phyloP scores from a whole-genome alignment of 495 filamentous ascomycete genomes.

The Collariella sp. region DNA sequence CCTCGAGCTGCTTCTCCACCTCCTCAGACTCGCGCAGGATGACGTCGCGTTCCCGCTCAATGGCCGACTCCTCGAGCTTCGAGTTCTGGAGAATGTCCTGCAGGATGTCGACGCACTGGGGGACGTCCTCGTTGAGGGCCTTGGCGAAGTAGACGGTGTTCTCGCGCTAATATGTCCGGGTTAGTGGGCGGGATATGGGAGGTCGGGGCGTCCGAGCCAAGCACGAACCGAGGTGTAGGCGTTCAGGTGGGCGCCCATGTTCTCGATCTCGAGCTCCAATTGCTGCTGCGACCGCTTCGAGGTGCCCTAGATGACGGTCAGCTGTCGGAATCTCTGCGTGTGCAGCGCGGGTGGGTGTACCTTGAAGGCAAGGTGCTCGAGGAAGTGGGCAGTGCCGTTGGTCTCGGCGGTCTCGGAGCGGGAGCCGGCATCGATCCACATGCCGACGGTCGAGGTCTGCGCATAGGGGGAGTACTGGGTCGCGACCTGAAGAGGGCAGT shows the following conservation, averaged over 20 bases:
- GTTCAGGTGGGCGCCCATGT: constrained; percentile 99
- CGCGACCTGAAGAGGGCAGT: constrained; percentile 57
- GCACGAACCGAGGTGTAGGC: constrained; percentile 93
- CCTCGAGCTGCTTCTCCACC: constrained; percentile 98
- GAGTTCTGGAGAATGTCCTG: constrained; percentile 99
- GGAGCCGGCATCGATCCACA: constrained; percentile 99
- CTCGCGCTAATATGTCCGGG: constrained; percentile 63
- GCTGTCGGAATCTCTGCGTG: not conserved
- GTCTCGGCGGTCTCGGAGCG: constrained; percentile 96
- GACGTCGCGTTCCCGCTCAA: constrained; percentile 95
- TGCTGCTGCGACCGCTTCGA: constrained; percentile 88
- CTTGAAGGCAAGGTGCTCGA: constrained; percentile 99
- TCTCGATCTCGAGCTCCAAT: constrained; percentile 98
- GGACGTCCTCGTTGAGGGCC: constrained; percentile 94
- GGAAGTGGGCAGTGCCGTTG: constrained; percentile 98
- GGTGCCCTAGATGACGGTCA: constrained; percentile 53
- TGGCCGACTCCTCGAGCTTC: constrained; percentile 83
- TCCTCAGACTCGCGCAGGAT: constrained; percentile 98
- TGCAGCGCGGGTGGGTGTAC: constrained; percentile 35
- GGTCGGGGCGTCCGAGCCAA: constrained; percentile 8
- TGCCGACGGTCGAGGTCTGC: constrained; percentile 95
- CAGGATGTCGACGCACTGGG: constrained; percentile 92
- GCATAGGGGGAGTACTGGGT: constrained; percentile 97
- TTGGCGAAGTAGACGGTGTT: constrained; percentile 99
- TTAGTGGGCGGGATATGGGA: constrained; percentile 31